Evolutionary conservation across 1,284 basidiomycete species (phyloP).

Genomic region (Cryptococcus sp.): DNA sequence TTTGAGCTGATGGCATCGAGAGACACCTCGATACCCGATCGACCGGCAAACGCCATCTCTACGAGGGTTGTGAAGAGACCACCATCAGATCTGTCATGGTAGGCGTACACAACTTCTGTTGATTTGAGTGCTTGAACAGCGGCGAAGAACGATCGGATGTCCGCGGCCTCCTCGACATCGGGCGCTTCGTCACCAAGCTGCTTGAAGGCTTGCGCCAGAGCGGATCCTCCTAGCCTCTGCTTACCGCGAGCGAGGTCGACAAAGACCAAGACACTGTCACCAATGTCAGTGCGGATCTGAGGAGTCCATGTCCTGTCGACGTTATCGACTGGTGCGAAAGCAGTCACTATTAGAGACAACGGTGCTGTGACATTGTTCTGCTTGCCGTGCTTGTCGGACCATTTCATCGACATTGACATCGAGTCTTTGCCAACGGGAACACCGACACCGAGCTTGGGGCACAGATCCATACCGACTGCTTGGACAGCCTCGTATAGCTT

Average conservation of each 20-base stretch:
- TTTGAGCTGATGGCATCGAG: conserved; percentile 56
- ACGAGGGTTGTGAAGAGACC: conserved; percentile 86
- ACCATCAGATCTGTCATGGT: conserved; percentile 97
- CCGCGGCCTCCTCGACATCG: conserved; percentile 76
- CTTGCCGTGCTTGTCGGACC: conserved; percentile 64
- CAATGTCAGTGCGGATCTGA: conserved; percentile 67
- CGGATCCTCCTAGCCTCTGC: conserved; percentile 89
- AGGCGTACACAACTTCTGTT: conserved; percentile 75
- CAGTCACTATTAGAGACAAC: conserved; percentile 89
- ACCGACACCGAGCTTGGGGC: conserved; percentile 88
- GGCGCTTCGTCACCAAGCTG: conserved; percentile 85
- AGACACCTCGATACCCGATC: conserved; percentile 64
- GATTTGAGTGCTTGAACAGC: conserved; percentile 70
- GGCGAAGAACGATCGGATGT: conserved; percentile 79
- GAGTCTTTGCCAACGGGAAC: conserved; percentile 99
- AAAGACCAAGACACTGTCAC: conserved; percentile 74
- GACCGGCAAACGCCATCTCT: conserved; percentile 97
- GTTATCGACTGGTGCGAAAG: conserved; percentile 84
- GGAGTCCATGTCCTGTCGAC: conserved; percentile 90
- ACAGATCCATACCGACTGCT: conserved; percentile 90
- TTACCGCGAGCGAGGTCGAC: conserved; percentile 85
- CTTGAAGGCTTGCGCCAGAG: conserved; percentile 91
- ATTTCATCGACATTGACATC: conserved; percentile 99
- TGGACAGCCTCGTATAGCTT: conserved; percentile 89
- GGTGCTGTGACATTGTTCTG: conserved; percentile 85